Base-by-base conservation (phyloP, 148 eudicot species). In the Pharnaceum exiguum region DNA sequence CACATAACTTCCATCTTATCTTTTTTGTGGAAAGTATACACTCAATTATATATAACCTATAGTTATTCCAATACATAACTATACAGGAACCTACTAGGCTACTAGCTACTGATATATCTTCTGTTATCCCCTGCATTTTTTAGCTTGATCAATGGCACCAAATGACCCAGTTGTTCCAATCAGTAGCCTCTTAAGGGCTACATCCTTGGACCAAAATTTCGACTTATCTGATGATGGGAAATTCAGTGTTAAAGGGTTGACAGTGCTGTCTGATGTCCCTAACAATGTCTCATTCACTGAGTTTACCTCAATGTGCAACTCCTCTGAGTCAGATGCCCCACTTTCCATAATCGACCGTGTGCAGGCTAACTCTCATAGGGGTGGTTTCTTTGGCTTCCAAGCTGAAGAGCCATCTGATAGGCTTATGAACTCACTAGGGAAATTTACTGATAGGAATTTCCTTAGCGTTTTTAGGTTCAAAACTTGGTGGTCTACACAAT, bases 401-500 rank as follows among this genome's bases (percentile, higher is more conserved):
- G 76, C 62, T 23, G 64, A 68, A 12, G 66, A 69, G 27, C 56
- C 84, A 11, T 69, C 84, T 2, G 60, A 81, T 32, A 62, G 63
- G 31, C 49, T 77, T 6, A 55, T 60, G 22, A 82, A 76, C 51
- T 79, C 87, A 42, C 43, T 85, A 2, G 91, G 87, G 1, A 75
- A 68, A 12, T 77, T 85, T 55, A 58, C n/a, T 36, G 69, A 60
- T 13, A 63, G 84, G 57, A 66, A 70, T 46, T 85, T 85, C 42
- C 67, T 84, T 2, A 84, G 90, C 72, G 70, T 84, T 1, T 84
- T 84, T 67, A 57, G 90, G 65, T 84, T 84, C 73, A 84, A 84
- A 47, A 79, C 87, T 2, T 84, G 84, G 90, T 84, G 90, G 90
- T 76, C 87, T 40, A 84, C 90, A 17, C 90, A 81, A 30, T 84